Evolutionary conservation across 345 rosid genomes (phyloP), one percentile per base, ranked within the genome.

Genomic region (Brassica rapa): DNA sequence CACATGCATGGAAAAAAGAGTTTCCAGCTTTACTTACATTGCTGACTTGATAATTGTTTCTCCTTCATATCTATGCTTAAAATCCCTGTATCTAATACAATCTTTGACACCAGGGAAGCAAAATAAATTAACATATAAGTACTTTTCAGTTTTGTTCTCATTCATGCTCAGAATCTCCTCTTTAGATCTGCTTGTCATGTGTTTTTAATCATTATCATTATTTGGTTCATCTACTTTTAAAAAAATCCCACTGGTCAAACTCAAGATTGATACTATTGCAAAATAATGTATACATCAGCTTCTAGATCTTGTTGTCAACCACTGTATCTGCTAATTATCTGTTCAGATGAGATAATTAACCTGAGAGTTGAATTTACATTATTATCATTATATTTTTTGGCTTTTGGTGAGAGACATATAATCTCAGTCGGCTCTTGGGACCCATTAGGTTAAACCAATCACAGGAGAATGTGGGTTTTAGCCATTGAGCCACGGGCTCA

Each of bases 401-500:
- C 49, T 69, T 69, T 56, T 41, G 79, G 76, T 80, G 75, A 68
- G 65, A 75, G 19, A 70, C 62, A 30, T 72, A 59, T 59, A 55
- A 55, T 60, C 68, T 67, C 70, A 69, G 15, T 62, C 70, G 62
- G 79, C 72, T 75, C 60, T 74, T 64, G 68, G 75, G 83, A 70
- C 79, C 79, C 79, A 63, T 69, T 37, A 62, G 72, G 75, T 80
- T 61, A 72, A 55, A 72, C 62, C 72, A 73, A 35, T 49, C 70
- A 53, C 23, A 67, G 11, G 70, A 19, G 5, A 23, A 30, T 53
- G 24, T 30, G 62, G 33, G 62, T 59, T 72, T 49, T 79, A 60
- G 85, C 90, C 89, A 89, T 86, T 89, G 96, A 89, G 96, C 93
- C 89, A 80, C 91, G 89, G 88, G 80, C 80, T 84, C 65, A 33